A percentile compares a stretch with the other conserved stretches of the same genome.
Conservation (phyloP, 257 asterid species). For the Solanum chmielewskii region DNA sequence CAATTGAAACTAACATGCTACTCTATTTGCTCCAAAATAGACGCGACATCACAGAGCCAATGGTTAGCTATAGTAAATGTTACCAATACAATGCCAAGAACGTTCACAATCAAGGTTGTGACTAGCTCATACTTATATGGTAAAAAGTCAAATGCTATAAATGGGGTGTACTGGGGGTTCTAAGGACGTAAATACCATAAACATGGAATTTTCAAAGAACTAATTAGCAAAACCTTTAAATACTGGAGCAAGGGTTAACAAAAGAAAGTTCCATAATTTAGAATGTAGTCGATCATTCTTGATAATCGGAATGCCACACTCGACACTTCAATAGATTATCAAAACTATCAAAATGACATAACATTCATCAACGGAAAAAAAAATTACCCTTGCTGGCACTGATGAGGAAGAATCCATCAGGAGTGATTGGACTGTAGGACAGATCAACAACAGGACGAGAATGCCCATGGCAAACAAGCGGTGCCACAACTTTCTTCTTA, state of each 20-base stretch:
- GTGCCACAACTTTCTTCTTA: constrained; percentile 83
- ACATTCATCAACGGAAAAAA: neutral
- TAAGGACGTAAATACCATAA: neutral
- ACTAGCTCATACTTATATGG: neutral
- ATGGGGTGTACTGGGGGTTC: neutral
- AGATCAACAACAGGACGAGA: constrained; percentile 99
- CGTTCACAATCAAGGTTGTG: neutral
- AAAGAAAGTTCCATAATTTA: neutral
- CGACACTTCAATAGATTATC: neutral
- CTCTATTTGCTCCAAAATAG: neutral
- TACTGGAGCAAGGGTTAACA: neutral
- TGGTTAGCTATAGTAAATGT: neutral
- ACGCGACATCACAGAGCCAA: neutral
- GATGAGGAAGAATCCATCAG: constrained; percentile 90
- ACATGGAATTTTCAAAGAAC: neutral
- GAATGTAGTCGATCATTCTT: neutral
- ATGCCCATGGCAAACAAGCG: constrained; percentile 97
- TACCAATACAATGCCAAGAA: neutral
- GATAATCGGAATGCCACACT: neutral
- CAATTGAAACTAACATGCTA: neutral
- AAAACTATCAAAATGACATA: neutral
- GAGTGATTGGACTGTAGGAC: constrained; percentile 89
- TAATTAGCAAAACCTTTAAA: neutral
- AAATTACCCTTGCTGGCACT: constrained; percentile 98
- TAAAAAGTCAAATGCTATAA: neutral